Conservation (phyloP, 106 monocot species). For the Narthecium ossifragum region DNA sequence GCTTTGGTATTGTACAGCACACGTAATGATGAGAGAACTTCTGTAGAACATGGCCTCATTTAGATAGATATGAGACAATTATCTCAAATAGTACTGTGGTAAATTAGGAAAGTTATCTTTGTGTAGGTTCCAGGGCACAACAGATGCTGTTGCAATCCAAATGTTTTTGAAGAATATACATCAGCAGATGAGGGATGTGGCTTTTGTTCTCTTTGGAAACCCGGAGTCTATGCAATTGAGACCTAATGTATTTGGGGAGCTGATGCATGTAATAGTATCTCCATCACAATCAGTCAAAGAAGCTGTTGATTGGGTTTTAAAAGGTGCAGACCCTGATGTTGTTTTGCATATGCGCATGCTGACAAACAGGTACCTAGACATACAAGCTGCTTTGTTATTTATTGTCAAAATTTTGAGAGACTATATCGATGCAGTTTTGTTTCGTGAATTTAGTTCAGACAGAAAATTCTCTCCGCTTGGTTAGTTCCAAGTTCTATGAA, state of each 20-base stretch:
- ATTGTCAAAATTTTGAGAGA: neutral
- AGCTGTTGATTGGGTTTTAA: slow-evolving; percentile 66
- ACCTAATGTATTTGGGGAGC: slow-evolving; percentile 91
- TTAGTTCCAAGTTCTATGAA: too few species aligned
- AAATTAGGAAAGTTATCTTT: neutral
- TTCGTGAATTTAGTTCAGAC: too few species aligned
- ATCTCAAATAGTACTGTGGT: too few species aligned
- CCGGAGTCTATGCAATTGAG: slow-evolving; percentile 40
- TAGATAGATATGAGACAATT: too few species aligned
- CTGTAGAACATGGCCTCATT: too few species aligned
- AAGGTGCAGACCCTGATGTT: slow-evolving; percentile 67
- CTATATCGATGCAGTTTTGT: too few species aligned
- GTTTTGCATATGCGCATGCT: slow-evolving; percentile 94
- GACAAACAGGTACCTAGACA: slow-evolving; percentile 61
- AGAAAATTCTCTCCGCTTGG: too few species aligned
- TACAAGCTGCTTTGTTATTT: too few species aligned
- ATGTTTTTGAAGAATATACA: slow-evolving; percentile 93
- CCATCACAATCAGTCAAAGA: slow-evolving; percentile 58
- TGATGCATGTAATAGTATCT: slow-evolving; percentile 60
- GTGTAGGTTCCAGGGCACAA: slow-evolving; percentile 79
- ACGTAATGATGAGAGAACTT: too few species aligned
- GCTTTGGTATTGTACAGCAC: neutral
- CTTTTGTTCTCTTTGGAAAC: slow-evolving; percentile 62
- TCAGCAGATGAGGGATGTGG: slow-evolving; percentile 60
- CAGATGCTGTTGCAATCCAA: slow-evolving; percentile 88